Percentiles rank a stretch among this genome's conserved stretches.
Conservation (phyloP, 768 basidiomycete genomes). For the Dioszegia hungarica region DNA sequence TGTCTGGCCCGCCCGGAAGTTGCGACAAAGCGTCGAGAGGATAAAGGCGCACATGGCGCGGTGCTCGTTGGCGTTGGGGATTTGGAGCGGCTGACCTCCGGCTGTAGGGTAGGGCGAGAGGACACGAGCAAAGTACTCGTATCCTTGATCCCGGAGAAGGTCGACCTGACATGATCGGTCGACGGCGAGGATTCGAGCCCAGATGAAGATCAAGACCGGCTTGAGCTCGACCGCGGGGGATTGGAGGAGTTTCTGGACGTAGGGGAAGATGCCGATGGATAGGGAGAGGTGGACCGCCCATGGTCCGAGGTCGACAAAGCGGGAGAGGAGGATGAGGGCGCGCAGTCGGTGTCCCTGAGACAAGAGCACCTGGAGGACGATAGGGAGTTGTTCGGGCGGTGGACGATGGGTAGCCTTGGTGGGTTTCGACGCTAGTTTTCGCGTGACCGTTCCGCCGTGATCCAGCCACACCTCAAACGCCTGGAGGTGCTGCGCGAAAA, state of each 20-base stretch:
- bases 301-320: conserved; percentile 95
- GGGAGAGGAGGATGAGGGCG: conserved; percentile 89
- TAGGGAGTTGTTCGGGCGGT: conserved; percentile 94
- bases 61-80: conserved; percentile 93
- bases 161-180: conserved; percentile 88
- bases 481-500: conserved; percentile 92
- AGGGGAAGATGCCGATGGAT: conserved; percentile 96
- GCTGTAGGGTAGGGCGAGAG: conserved; percentile 54
- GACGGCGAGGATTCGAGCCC: conserved; percentile 96
- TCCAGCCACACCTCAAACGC: conserved; percentile 99
- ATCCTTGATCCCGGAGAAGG: conserved; percentile 65
- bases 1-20: conserved; percentile 76
- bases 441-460: conserved; percentile 58
- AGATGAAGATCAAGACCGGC: conserved; percentile 96
- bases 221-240: conserved; percentile 92
- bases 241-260: conserved; percentile 92
- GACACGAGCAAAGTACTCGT: conserved; percentile 52
- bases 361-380: conserved; percentile 92
- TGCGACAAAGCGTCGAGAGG: conserved; percentile 80
- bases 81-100: conserved; percentile 49
- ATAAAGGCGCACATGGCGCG: conserved; percentile 99
- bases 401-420: conserved; percentile 70
- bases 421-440: conserved; percentile 42
- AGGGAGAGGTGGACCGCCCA: conserved; percentile 97
- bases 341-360: conserved; percentile 93